These are phyloP conservation scores for Biscogniauxia marginata DNA, from an alignment of 2,329 filamentous ascomycete species.

Conservation along the genomic window DNA sequence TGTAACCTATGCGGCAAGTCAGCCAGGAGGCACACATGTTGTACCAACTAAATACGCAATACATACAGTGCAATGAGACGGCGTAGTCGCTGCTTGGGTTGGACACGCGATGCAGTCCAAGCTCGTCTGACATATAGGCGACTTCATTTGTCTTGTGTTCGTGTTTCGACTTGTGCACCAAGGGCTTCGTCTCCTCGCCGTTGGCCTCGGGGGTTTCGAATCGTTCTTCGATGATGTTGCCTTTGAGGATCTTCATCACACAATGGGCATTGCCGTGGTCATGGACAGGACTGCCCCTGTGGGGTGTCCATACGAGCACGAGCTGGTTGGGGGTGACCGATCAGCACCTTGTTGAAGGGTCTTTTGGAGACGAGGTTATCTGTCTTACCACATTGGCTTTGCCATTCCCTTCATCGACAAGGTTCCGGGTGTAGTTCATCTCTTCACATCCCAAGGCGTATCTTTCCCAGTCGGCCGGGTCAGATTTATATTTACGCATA, in stretches of 20 bases:
- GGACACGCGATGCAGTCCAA: slow-evolving; percentile 80
- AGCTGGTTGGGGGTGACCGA: slow-evolving; percentile 52
- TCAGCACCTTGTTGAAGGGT: slow-evolving; percentile 18
- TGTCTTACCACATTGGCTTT: slow-evolving; percentile 50
- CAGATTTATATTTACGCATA: slow-evolving; percentile 73
- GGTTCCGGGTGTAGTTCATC: slow-evolving; percentile 78
- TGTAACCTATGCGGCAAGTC: slow-evolving; percentile 59
- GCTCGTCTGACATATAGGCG: slow-evolving; percentile 87
- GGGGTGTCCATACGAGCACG: slow-evolving; percentile 85
- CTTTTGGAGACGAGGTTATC: slow-evolving; percentile 1
- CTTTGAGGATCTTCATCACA: slow-evolving; percentile 85
- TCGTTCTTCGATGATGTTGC: slow-evolving; percentile 75
- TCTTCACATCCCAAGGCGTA: slow-evolving; percentile 73
- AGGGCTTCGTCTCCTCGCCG: slow-evolving; percentile 50
- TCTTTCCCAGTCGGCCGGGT: slow-evolving; percentile 66
- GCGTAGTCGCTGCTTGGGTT: slow-evolving; percentile 76
- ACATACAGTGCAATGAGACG: slow-evolving; percentile 74
- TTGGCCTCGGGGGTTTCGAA: slow-evolving; percentile 65
- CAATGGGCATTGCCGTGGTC: slow-evolving; percentile 89
- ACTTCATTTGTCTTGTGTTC: slow-evolving; percentile 70
- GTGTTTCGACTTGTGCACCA: slow-evolving; percentile 65
- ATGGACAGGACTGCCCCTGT: slow-evolving; percentile 80
- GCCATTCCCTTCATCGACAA: slow-evolving; percentile 86
- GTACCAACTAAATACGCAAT: too few relatives aligned
- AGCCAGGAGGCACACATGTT: slow-evolving; percentile 24